A percentile compares a stretch with the other conserved stretches of the same genome.
These are phyloP conservation scores for Fistulinella staudtii DNA, from an alignment of 1,284 basidiomycete genomes.

Conservation along the genomic window DNA sequence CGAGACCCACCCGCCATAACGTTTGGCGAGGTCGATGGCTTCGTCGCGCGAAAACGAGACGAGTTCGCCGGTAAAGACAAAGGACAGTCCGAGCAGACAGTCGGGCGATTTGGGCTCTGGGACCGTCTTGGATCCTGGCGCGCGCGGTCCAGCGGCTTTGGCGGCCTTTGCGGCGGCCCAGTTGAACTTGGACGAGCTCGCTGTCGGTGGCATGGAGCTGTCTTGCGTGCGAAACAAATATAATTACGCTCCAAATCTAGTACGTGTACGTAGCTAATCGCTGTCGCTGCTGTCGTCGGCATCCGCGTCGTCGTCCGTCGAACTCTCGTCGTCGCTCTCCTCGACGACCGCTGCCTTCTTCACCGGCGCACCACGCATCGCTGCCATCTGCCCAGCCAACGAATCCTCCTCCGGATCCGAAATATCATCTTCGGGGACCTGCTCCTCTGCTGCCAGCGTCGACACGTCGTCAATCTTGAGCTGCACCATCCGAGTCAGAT, in stretches of 20 bases:
- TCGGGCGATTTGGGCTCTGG: constrained; percentile 72
- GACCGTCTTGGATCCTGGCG: constrained; percentile 79
- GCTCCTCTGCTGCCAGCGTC: constrained; percentile 54
- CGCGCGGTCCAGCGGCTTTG: constrained; percentile 65
- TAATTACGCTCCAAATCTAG: neutral
- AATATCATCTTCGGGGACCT: constrained; percentile 81
- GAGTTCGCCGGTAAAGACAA: constrained; percentile 96
- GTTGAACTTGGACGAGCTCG: constrained; percentile 35
- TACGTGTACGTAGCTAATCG: constrained; percentile 20
- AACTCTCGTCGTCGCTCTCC: constrained; percentile 44
- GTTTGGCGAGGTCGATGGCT: constrained; percentile 84
- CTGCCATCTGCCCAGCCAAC: constrained; percentile 96
- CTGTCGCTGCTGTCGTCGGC: constrained; percentile 27
- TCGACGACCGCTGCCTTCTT: constrained; percentile 56
- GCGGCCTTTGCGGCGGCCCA: constrained; percentile 66
- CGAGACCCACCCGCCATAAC: constrained; percentile 86
- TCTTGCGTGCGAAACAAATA: neutral
- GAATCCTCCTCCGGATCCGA: constrained; percentile 95
- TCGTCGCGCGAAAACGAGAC: constrained; percentile 87
- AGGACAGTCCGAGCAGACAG: constrained; percentile 82
- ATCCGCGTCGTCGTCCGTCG: constrained; percentile 21
- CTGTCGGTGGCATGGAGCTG: neutral
- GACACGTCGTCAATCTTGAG: constrained; percentile 79
- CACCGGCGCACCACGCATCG: constrained; percentile 89
- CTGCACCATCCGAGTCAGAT: constrained; percentile 36